phyloP scores from a whole-genome alignment of 164 flowering plant genomes.

The Saururus chinensis region DNA sequence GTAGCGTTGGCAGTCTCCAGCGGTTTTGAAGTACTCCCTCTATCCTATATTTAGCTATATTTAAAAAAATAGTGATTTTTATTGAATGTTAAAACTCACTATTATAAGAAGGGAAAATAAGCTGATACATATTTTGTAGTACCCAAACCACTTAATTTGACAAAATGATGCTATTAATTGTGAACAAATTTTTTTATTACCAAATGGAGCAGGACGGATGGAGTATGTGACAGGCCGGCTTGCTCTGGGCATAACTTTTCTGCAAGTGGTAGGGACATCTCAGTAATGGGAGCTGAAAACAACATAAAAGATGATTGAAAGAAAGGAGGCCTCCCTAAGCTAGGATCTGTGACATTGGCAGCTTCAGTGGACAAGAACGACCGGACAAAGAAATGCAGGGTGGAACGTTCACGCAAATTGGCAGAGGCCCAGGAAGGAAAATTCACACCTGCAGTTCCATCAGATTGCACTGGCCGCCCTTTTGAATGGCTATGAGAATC shows the following conservation, averaged over 20 bases:
- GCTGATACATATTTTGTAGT: too few relatives aligned
- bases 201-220: too few relatives aligned
- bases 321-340: constrained; percentile 49
- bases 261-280: constrained; percentile 37
- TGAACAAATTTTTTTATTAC: too few relatives aligned
- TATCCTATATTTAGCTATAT: too few relatives aligned
- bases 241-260: constrained; percentile 39
- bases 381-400: constrained; percentile 68
- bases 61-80: too few relatives aligned
- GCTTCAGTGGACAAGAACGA: constrained; percentile 66
- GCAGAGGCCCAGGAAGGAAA: constrained; percentile 80
- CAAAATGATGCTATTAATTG: too few relatives aligned
- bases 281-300: constrained; percentile 26
- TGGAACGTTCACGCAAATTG: constrained; percentile 82
- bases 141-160: too few relatives aligned
- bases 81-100: too few relatives aligned
- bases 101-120: too few relatives aligned
- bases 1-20: constrained; percentile 51
- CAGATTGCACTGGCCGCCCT: constrained; percentile 62
- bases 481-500: constrained; percentile 62
- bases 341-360: constrained; percentile 59
- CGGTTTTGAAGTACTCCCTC: constrained; percentile 46
- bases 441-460: constrained; percentile 47
- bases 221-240: constrained; percentile 60
- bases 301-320: constrained; percentile 39